Evolutionary conservation across 768 basidiomycete genomes (phyloP).

Genomic region (Pleurotus eryngii): DNA sequence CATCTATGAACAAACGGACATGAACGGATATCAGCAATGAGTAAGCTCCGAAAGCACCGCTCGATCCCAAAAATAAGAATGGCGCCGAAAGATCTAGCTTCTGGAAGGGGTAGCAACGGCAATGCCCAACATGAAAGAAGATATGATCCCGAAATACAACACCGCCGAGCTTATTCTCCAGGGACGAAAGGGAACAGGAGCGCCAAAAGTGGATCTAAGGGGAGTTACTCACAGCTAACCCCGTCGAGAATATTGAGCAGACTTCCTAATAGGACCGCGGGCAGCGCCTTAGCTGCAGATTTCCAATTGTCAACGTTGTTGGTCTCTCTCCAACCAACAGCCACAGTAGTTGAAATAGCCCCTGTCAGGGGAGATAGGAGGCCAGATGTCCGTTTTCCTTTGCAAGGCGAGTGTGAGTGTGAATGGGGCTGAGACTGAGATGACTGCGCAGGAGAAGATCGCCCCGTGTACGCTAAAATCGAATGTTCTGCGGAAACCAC

Average conservation of each 20-base stretch:
- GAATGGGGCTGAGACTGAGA: neutral
- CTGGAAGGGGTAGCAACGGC: too few relatives aligned
- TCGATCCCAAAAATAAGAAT: too few relatives aligned
- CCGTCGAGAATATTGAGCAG: constrained; percentile 92
- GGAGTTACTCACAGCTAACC: constrained; percentile 68
- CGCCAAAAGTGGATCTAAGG: neutral
- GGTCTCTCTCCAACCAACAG: neutral
- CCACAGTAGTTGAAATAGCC: neutral
- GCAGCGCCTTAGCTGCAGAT: constrained; percentile 48
- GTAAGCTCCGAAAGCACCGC: too few relatives aligned
- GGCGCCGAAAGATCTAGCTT: too few relatives aligned
- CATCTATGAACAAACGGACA: constrained; percentile 46
- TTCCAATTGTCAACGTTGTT: neutral
- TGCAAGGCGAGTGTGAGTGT: neutral
- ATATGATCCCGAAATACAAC: too few relatives aligned
- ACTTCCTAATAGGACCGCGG: constrained; percentile 81
- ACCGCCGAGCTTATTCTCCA: too few relatives aligned
- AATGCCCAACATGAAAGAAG: too few relatives aligned
- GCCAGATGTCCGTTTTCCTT: neutral
- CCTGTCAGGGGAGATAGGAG: neutral
- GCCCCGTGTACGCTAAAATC: too few relatives aligned
- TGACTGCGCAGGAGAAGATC: too few relatives aligned
- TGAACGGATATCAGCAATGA: too few relatives aligned
- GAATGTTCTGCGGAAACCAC: too few relatives aligned
- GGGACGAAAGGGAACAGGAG: neutral